Conservation (phyloP, 345 rosid genomes). For the Gynandropsis gynandra region DNA sequence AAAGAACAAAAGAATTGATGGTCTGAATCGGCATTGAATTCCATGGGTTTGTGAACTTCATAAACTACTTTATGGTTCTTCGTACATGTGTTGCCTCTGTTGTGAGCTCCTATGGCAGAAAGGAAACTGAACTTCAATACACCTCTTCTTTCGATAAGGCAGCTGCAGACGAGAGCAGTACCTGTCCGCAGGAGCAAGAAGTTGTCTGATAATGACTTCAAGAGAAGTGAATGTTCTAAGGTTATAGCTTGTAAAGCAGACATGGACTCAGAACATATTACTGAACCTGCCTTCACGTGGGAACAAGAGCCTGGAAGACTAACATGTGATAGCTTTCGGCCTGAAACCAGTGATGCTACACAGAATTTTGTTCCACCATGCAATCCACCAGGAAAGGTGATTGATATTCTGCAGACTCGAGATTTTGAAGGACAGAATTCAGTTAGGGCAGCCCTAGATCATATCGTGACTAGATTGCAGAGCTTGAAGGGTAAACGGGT, state of each 20-base stretch:
- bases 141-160: slow-evolving; percentile 79
- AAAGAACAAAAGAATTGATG: background rate
- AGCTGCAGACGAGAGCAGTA: slow-evolving; percentile 31
- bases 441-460: slow-evolving; percentile 11
- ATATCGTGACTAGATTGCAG: slow-evolving; percentile 20
- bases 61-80: slow-evolving; percentile 15
- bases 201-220: slow-evolving; percentile 12
- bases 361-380: too few relatives aligned
- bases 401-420: slow-evolving; percentile 25
- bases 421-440: slow-evolving; percentile 17
- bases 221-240: slow-evolving; percentile 21
- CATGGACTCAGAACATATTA: slow-evolving; percentile 47
- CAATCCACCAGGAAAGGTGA: slow-evolving; percentile 26
- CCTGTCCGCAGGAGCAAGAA: slow-evolving; percentile 32
- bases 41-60: slow-evolving; percentile 8
- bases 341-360: slow-evolving; percentile 17
- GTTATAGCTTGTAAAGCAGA: slow-evolving; percentile 28
- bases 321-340: slow-evolving; percentile 28
- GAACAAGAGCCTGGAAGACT: slow-evolving; percentile 75
- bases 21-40: slow-evolving; percentile 8
- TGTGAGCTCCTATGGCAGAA: slow-evolving; percentile 45
- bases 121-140: slow-evolving; percentile 65
- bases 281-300: slow-evolving; percentile 70
- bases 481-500: slow-evolving; percentile 23
- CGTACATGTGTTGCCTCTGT: background rate